These are phyloP conservation scores for Xylaria scruposa DNA, from an alignment of 495 filamentous ascomycete species.

Conservation along the genomic window DNA sequence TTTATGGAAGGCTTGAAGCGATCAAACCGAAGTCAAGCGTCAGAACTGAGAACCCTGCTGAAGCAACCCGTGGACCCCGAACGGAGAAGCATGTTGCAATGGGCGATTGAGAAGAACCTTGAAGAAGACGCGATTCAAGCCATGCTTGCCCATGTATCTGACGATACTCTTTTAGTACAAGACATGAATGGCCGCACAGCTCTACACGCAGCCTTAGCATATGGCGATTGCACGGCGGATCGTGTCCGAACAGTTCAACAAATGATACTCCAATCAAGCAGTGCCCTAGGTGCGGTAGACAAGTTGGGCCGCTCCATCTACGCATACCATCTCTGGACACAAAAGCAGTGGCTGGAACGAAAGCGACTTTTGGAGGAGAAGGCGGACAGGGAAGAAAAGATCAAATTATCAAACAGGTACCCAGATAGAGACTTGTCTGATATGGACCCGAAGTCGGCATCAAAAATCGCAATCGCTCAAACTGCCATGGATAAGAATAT, in stretches of 20 bases:
- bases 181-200: neutral
- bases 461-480: neutral
- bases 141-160: neutral
- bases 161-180: conserved; percentile 3
- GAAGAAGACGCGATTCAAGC: conserved; percentile 3
- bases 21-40: neutral
- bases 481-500: neutral
- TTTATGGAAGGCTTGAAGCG: conserved; percentile 5
- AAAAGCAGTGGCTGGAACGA: neutral
- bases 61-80: neutral
- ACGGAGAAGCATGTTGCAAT: neutral
- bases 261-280: neutral
- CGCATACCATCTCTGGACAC: neutral
- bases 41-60: neutral
- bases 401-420: neutral
- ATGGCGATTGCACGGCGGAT: conserved; percentile 1
- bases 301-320: neutral
- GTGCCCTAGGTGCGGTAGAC: neutral
- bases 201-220: neutral
- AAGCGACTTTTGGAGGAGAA: neutral
- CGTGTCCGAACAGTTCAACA: neutral
- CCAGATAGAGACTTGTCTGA: neutral
- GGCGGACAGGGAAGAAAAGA: neutral
- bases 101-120: neutral
- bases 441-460: neutral